Evolutionary conservation across 2,329 filamentous ascomycete genomes (phyloP), one percentile per base, ranked within the genome.

Genomic region (Penicillium sp.): DNA sequence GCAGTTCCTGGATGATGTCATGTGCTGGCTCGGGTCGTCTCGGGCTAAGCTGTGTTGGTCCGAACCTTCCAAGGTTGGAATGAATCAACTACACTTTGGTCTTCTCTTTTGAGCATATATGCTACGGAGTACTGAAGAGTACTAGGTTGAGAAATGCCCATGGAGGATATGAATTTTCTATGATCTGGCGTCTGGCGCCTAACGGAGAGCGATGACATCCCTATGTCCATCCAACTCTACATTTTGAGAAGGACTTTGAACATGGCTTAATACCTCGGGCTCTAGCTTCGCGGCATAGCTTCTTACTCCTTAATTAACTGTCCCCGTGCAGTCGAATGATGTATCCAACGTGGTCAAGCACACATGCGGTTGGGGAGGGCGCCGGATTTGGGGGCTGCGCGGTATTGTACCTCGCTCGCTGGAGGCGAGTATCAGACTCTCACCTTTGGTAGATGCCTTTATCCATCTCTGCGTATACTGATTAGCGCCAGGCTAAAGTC

Each of bases 1-100:
- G 35, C 5, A 53, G 55, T 57, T 53, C 55, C 49, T 57, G 49
- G 49, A 53, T 57, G 55, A 57, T 57, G 55, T 57, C 55, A 57
- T 57, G 49, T 53, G 49, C 49, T 57, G n/a, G 29, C 43, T 33
- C 52, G 55, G 55, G 36, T 33, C 6, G 33, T 45, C 13, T 48
- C 55, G 55, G 55, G 49, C 39, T 23, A 31, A 36, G 29, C 7
- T 36, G 13, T 17, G 31, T 27, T 53, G 38, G 29, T 53, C 29
- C 29, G n/a, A 31, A 21, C 33, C 33, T 35, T 3, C 29, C 29
- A 31, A 31, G 29, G 29, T 31, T 35, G 15, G 33, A 35, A 35
- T 45, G 53, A 51, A 39, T 51, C 41, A 45, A 31, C 21, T 35
- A 35, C 33, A 35, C 33, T 35, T 53, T 17, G 19, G 33, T 27